Conservation (phyloP, 2,329 filamentous ascomycete genomes). For the Didymella pomorum region DNA sequence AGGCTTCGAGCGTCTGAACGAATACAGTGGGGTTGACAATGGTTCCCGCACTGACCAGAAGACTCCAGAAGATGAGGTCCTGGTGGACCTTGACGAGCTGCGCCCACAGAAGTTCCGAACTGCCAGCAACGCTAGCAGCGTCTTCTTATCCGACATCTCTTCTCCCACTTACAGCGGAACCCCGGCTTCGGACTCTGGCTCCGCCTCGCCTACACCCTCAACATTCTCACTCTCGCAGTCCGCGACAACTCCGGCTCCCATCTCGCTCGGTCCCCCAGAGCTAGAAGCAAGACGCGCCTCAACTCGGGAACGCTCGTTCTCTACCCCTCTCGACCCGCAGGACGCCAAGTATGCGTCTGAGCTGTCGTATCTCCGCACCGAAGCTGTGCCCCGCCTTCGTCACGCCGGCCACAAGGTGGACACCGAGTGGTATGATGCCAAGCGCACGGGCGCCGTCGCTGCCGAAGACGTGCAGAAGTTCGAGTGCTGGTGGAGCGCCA, state of each 20-base stretch:
- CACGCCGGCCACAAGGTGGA: conserved; percentile 50
- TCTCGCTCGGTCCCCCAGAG: conserved; percentile 39
- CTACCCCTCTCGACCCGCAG: conserved; percentile 46
- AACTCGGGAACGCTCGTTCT: conserved; percentile 45
- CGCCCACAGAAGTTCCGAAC: conserved; percentile 37
- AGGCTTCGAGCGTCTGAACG: conserved; percentile 46
- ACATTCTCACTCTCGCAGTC: conserved; percentile 34
- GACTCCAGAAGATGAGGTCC: conserved; percentile 33
- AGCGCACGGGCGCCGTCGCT: conserved; percentile 31
- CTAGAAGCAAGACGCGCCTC: conserved; percentile 22
- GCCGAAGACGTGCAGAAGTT: conserved; percentile 44
- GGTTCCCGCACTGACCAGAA: conserved; percentile 25
- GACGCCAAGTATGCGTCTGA: conserved; percentile 46
- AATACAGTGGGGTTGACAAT: conserved; percentile 31
- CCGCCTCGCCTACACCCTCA: conserved; percentile 33
- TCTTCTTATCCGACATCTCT: conserved; percentile 35
- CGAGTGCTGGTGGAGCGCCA: conserved; percentile 51
- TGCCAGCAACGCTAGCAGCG: conserved; percentile 43
- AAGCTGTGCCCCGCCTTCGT: conserved; percentile 54
- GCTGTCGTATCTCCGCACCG: conserved; percentile 51
- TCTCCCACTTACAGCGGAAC: conserved; percentile 38
- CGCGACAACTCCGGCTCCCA: conserved; percentile 39
- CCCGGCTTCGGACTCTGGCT: conserved; percentile 36
- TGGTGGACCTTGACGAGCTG: conserved; percentile 37
- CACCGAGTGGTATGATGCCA: conserved; percentile 44